A percentile compares a stretch with the other conserved stretches of the same genome.
Evolutionary conservation across 345 rosid genomes (phyloP).

Genomic region (Salix udensis): DNA sequence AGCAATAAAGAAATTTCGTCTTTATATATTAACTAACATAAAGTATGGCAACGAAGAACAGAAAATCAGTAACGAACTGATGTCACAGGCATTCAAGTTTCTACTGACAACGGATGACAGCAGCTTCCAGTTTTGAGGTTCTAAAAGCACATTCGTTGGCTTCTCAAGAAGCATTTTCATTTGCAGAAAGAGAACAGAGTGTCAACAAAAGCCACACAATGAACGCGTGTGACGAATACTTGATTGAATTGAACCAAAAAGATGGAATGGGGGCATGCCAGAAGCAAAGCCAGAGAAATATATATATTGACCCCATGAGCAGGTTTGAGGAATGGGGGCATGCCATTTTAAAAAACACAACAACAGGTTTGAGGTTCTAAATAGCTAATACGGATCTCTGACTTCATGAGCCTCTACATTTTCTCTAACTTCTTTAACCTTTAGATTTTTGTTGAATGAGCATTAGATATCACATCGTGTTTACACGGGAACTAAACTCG

Average conservation of each 20-base stretch:
- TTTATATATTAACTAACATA: not conserved
- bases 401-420: too few relatives aligned
- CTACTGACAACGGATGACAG: not conserved
- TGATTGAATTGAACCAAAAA: not conserved
- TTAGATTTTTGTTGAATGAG: not conserved
- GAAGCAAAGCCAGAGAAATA: not conserved
- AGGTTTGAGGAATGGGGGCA: not conserved
- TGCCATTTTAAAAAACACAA: not conserved
- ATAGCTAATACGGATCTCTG: not conserved
- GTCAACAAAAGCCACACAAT: too few relatives aligned
- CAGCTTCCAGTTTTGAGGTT: not conserved
- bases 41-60: not conserved
- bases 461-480: not conserved
- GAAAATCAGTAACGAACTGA: not conserved
- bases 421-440: not conserved
- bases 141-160: not conserved
- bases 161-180: not conserved
- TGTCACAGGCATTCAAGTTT: not conserved
- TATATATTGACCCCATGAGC: too few relatives aligned
- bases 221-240: not conserved
- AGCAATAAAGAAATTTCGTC: conserved; percentile 12
- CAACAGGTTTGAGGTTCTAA: not conserved
- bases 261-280: not conserved
- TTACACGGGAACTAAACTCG: not conserved
- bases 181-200: not conserved